Conservation (phyloP, 2,329 filamentous ascomycete genomes). For the Exserohilum turcica region DNA sequence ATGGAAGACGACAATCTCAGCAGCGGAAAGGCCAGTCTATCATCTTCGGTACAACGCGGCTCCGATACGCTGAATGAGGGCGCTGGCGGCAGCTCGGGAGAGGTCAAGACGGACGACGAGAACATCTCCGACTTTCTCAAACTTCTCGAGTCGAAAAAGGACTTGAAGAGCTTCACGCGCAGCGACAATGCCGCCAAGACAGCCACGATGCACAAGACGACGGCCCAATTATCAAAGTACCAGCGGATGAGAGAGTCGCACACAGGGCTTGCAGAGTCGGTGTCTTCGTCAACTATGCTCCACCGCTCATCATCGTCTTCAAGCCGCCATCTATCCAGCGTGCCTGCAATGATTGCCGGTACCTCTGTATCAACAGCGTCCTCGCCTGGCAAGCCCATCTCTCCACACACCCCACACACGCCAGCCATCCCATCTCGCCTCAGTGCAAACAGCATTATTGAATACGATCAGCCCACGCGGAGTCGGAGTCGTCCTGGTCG, state of each 20-base stretch:
- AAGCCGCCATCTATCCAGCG: slow-evolving; percentile 72
- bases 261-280: slow-evolving; percentile 85
- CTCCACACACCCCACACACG: slow-evolving; percentile 88
- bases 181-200: slow-evolving; percentile 65
- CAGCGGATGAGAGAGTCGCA: slow-evolving; percentile 89
- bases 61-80: slow-evolving; percentile 78
- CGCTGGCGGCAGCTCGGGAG: slow-evolving; percentile 66
- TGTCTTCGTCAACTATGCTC: slow-evolving; percentile 86
- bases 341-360: slow-evolving; percentile 64
- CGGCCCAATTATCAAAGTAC: slow-evolving; percentile 81
- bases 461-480: slow-evolving; percentile 58
- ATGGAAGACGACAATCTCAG: slow-evolving; percentile 75
- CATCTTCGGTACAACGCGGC: slow-evolving; percentile 72
- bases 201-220: slow-evolving; percentile 73
- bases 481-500: slow-evolving; percentile 41
- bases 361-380: slow-evolving; percentile 83
- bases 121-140: slow-evolving; percentile 94
- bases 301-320: slow-evolving; percentile 81
- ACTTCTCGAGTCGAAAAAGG: slow-evolving; percentile 83
- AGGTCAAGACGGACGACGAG: slow-evolving; percentile 80
- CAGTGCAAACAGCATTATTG: slow-evolving; percentile 84
- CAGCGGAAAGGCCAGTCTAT: slow-evolving; percentile 78
- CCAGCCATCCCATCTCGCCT: slow-evolving; percentile 93
- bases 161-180: slow-evolving; percentile 77
- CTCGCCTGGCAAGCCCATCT: slow-evolving; percentile 85